A percentile compares a stretch with the other conserved stretches of the same genome.
phyloP scores from a whole-genome alignment of 176 grass and related monocot genomes.

The sorghum (Sorghum bicolor) region DNA sequence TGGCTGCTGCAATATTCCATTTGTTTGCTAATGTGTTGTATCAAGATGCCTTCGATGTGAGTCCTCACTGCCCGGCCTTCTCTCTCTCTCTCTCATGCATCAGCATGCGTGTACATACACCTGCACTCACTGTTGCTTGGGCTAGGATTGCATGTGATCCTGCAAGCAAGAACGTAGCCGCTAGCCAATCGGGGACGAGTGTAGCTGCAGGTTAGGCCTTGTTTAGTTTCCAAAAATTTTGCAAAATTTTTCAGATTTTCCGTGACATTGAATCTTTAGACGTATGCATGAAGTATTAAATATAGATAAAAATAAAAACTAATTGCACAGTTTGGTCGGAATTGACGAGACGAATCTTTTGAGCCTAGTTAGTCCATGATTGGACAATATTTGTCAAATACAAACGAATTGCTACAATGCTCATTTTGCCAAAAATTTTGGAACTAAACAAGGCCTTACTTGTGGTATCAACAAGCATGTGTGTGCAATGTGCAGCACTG shows the following conservation, averaged over 20 bases:
- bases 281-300: too few relatives aligned
- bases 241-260: too few relatives aligned
- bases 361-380: too few relatives aligned
- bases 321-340: too few relatives aligned
- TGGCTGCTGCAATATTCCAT: slow-evolving; percentile 81
- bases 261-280: too few relatives aligned
- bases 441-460: too few relatives aligned
- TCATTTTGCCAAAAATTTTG: too few relatives aligned
- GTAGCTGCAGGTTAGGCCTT: slow-evolving; percentile 13
- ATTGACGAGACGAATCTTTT: too few relatives aligned
- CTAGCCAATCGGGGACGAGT: background rate
- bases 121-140: slow-evolving; percentile 25
- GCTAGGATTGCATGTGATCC: slow-evolving; percentile 37
- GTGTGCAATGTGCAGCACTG: slow-evolving; percentile 44
- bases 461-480: slow-evolving; percentile 24
- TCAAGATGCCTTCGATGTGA: slow-evolving; percentile 94
- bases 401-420: too few relatives aligned
- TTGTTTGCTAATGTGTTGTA: slow-evolving; percentile 94
- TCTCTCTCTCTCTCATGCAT: background rate
- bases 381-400: too few relatives aligned
- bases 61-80: slow-evolving; percentile 54
- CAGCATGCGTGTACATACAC: slow-evolving; percentile 8
- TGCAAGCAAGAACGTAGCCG: background rate
- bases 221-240: too few relatives aligned
- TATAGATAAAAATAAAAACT: too few relatives aligned